Conservation (phyloP, 2,329 filamentous ascomycete species). For the Sarocladiaceae sp. region DNA sequence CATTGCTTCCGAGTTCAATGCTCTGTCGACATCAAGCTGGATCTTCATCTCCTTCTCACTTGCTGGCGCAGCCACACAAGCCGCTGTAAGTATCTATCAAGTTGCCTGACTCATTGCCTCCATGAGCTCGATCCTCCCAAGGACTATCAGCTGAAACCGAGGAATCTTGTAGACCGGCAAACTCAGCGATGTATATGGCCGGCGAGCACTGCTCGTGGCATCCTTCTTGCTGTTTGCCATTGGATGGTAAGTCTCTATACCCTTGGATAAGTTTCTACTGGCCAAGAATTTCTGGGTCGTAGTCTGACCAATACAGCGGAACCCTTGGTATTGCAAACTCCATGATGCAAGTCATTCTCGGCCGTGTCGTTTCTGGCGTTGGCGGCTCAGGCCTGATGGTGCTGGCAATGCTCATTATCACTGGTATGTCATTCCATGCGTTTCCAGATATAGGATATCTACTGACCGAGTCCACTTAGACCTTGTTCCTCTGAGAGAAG, state of each 20-base stretch:
- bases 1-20: constrained; percentile 55
- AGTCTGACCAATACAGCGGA: not conserved
- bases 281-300: no score
- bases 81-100: constrained; percentile 36
- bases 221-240: not conserved
- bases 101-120: not conserved
- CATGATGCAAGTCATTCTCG: not conserved
- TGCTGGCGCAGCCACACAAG: constrained; percentile 23
- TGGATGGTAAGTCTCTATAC: not conserved
- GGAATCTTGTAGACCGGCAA: not conserved
- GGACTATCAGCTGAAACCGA: not conserved
- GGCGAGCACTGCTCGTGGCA: not conserved
- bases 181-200: not conserved
- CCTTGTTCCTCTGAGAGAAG: constrained; percentile 60
- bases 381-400: not conserved
- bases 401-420: not conserved
- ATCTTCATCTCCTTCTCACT: constrained; percentile 25
- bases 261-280: not conserved
- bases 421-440: not conserved
- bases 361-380: not conserved
- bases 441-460: not conserved
- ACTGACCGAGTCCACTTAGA: constrained; percentile 33
- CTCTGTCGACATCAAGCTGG: constrained; percentile 46
- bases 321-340: not conserved
- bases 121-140: not conserved